Evolutionary conservation across 148 eudicot species (phyloP).

Genomic region (Silene uniflora): DNA sequence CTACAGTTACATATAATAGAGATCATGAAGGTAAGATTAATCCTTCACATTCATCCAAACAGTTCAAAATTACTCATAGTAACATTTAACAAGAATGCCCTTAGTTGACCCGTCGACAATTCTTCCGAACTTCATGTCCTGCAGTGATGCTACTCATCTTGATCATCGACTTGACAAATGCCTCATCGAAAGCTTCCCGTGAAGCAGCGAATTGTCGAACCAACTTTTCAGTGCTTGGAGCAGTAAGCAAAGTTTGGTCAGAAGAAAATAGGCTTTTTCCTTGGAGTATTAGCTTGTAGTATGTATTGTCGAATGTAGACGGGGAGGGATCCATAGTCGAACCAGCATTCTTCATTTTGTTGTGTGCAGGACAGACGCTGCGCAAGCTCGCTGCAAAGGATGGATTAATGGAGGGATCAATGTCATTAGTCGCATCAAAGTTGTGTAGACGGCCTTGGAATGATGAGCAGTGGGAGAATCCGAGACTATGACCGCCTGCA

Average conservation of each 20-base stretch:
- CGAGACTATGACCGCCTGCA: constrained; percentile 86
- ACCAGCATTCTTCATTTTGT: constrained; percentile 44
- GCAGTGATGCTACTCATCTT: constrained; percentile 74
- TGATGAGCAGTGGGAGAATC: constrained; percentile 88
- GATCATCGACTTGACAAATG: constrained; percentile 66
- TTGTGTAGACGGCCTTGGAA: constrained; percentile 60
- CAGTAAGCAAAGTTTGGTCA: constrained; percentile 50
- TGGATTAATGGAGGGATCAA: constrained; percentile 58
- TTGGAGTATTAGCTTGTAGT: constrained; percentile 63
- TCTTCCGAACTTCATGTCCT: constrained; percentile 66
- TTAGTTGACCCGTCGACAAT: constrained; percentile 53
- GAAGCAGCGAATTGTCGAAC: constrained; percentile 47
- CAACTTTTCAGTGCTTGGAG: constrained; percentile 38
- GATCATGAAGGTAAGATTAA: not conserved
- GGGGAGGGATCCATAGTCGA: constrained; percentile 55
- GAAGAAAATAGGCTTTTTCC: constrained; percentile 56
- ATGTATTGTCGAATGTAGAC: constrained; percentile 53
- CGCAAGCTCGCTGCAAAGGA: constrained; percentile 48
- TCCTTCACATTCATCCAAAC: too few relatives aligned
- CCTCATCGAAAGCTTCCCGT: constrained; percentile 42
- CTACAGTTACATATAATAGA: not conserved
- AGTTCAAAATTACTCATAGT: too few relatives aligned
- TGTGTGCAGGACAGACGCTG: constrained; percentile 38
- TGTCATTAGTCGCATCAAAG: constrained; percentile 48
- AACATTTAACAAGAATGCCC: not conserved